A percentile compares a stretch with the other conserved stretches of the same genome.
These are phyloP conservation scores for Centrapalus pauciflorus DNA, from an alignment of 129 eudicot genomes.

Conservation along the genomic window DNA sequence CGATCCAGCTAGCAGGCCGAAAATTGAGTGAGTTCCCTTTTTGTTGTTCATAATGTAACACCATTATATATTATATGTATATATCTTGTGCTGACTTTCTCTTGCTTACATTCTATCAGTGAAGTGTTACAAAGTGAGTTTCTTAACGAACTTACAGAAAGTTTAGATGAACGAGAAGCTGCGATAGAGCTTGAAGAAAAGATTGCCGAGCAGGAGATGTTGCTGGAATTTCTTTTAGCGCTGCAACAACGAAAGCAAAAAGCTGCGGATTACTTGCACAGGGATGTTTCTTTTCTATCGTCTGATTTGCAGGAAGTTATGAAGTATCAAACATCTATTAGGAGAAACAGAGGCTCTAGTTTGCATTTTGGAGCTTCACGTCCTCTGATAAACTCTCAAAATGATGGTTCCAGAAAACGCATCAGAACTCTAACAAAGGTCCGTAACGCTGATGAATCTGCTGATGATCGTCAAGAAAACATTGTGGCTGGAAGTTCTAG, in stretches of 20 bases:
- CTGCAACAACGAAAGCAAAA: constrained; percentile 65
- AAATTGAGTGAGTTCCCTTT: constrained; percentile 43
- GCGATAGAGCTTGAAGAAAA: constrained; percentile 63
- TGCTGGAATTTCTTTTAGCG: constrained; percentile 66
- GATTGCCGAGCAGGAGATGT: constrained; percentile 67
- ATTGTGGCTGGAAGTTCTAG: constrained; percentile 44
- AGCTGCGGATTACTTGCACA: constrained; percentile 50
- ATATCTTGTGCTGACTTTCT: background rate
- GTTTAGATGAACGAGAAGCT: constrained; percentile 59
- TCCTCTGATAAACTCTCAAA: too few species aligned
- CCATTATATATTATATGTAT: background rate
- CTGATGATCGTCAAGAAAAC: constrained; percentile 34
- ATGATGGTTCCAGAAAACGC: constrained; percentile 57
- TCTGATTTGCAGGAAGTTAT: constrained; percentile 75
- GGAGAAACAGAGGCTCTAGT: constrained; percentile 22
- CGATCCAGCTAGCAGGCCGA: constrained; percentile 77
- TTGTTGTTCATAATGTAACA: background rate
- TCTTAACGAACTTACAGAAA: constrained; percentile 51
- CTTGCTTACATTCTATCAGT: constrained; percentile 30
- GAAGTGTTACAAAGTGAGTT: constrained; percentile 71
- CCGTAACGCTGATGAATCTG: constrained; percentile 24
- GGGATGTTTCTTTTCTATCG: constrained; percentile 54
- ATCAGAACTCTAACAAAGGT: constrained; percentile 33
- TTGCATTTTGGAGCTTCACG: background rate
- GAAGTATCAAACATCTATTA: constrained; percentile 46